A percentile compares a stretch with the other conserved stretches of the same genome.
Conservation (phyloP, 495 filamentous ascomycete genomes). For the Podospora pseudopauciseta region DNA sequence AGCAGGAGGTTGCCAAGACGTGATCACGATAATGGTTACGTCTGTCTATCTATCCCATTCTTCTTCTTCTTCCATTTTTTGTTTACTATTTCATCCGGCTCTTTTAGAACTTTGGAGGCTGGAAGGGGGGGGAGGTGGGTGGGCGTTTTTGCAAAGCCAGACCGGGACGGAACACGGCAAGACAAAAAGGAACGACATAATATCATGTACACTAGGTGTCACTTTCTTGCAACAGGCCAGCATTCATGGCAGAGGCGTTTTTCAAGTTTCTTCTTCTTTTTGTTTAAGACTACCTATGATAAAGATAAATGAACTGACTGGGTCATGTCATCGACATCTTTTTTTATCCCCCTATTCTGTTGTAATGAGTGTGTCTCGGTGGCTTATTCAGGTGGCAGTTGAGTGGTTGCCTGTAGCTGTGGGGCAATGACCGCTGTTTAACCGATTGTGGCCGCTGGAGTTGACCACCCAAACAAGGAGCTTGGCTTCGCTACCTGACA, state of each 20-base stretch:
- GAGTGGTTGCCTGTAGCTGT: not conserved
- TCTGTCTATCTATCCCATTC: not conserved
- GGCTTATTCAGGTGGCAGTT: conserved; percentile 3
- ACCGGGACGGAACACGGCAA: conserved; percentile 18
- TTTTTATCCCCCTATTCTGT: not conserved
- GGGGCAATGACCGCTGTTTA: conserved; percentile 8
- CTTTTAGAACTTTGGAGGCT: not conserved
- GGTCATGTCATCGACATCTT: conserved; percentile 15
- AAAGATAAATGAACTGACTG: conserved; percentile 15
- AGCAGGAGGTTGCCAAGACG: conserved; percentile 9
- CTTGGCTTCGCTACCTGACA: not conserved
- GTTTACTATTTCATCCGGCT: conserved; percentile 1
- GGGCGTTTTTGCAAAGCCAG: conserved; percentile 10
- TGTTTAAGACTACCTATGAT: not conserved
- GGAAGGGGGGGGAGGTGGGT: conserved; percentile 1
- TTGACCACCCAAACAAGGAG: not conserved
- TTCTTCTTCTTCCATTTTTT: conserved; percentile 4
- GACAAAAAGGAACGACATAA: conserved; percentile 17
- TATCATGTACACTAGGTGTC: conserved; percentile 10
- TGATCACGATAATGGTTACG: conserved; percentile 7
- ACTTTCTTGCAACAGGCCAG: conserved; percentile 5
- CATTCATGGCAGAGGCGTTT: conserved; percentile 29
- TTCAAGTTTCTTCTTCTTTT: not conserved
- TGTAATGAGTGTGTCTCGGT: not conserved
- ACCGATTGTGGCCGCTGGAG: conserved; percentile 5